Evolutionary conservation across 768 basidiomycete species (phyloP), one percentile per base, ranked within the genome.

Genomic region (Mycena kentingensis): DNA sequence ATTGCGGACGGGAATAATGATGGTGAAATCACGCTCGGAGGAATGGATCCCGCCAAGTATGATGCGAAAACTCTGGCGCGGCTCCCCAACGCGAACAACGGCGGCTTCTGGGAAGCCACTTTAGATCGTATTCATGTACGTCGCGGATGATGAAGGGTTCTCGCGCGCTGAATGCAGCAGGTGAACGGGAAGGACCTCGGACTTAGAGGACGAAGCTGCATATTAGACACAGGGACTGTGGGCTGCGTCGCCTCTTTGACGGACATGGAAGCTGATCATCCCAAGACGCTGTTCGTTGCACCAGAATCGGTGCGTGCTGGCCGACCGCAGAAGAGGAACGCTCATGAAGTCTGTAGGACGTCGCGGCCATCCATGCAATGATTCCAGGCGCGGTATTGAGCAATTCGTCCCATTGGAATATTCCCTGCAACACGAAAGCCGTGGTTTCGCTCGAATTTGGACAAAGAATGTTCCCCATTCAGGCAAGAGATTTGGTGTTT

Each of bases 51-150:
- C 15, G 69, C 74, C 54, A 85, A 84, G 63, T 82, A 83, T 59
- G 70, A 78, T 49, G 52, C 73, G 12, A 51, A 54, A 22, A 76
- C 81, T 7, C 71, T 85, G 25, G 72, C 75, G 29, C 75, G 77
- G 1, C 51, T 85, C 32, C 52, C 63, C 42, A 84, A 83, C 51
- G 76, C 82, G 59, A 82, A 77, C 63, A 38, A 51, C 5, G 47
- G 66, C 8, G 84, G 85, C 26, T 87, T 86, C 66, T 89, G 87
- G 87, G 85, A 87, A 66, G 82, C 72, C 5, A 67, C 67, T 16
- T 62, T 89, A 59, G 73, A 75, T 39, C 67, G 68, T 22, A 69
- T 85, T 39, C 68, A 71, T 19, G 75, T 50, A 37, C 16, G 21
- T n/a, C 7, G 12, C 6, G 13, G n/a, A n/a, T 24, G 4, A 19